Base-by-base conservation (phyloP, 2,329 filamentous ascomycete species). In the Podosphaera fusca region DNA sequence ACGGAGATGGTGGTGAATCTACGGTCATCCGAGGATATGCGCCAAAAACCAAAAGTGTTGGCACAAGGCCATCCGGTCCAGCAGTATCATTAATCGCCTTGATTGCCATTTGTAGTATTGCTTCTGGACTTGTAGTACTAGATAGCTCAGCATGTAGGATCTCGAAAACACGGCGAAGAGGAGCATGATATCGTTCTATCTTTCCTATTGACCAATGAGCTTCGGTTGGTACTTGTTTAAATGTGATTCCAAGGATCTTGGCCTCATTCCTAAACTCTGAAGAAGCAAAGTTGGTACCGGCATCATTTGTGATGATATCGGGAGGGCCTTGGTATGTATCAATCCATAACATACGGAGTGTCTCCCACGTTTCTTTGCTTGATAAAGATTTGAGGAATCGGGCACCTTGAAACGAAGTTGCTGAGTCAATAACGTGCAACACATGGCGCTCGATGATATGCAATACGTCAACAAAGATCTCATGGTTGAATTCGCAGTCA, bases 281-380 rank as follows among this genome's bases (percentile, higher is more conserved):
- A 50, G 29, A 57, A 12, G 53, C 42, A 40, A 59, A 59, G 33
- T 58, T 58, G 21, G 40, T 56, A 30, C 56, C 58, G n/a, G 46
- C 30, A 51, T 56, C 46, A 45, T 55, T 34, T 8, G 35, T 42
- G n/a, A 55, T 45, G 21, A 40, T 34, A 42, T 55, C 36, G 14
- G 53, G 56, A 2, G 56, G 58, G 6, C 58, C 47, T 40, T 49
- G 36, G 36, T 59, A 59, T 12, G 42, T 59, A 35, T 59, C 51
- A 9, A 58, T 58, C 55, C 50, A 59, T 30, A 46, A 52, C 7
- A 30, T 35, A 1, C 58, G 21, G 36, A 59, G 42, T 10, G n/a
- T 34, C 12, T 59, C 47, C 36, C 53, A 58, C 4, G 38, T 53
- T n/a, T 55, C 21, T 34, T 45, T 53, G 14, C 31, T 31, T 31